Conservation (phyloP, 345 rosid species). For the Tarenaya hassleriana region DNA sequence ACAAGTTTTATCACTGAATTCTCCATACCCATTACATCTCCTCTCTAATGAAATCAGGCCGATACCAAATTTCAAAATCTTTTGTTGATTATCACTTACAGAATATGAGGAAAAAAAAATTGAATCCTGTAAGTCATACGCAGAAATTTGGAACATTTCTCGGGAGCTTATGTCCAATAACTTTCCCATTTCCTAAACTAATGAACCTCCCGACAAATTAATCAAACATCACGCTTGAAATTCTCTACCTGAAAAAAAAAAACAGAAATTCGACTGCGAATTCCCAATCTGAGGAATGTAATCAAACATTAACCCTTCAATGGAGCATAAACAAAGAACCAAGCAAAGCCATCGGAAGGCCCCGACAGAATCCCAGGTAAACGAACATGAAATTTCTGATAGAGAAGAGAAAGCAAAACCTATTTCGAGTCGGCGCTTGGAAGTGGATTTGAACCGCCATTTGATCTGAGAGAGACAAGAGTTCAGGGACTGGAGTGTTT, state of each 20-base stretch:
- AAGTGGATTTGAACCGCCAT: constrained; percentile 59
- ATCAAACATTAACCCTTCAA: no score
- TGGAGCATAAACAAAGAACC: neutral
- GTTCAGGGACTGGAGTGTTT: constrained; percentile 39
- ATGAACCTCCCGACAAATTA: neutral
- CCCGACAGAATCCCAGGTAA: neutral
- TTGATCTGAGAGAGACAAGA: constrained; percentile 46
- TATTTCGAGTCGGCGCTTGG: constrained; percentile 66
- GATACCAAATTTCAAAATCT: constrained; percentile 11
- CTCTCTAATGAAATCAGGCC: constrained; percentile 1
- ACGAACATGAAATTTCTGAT: neutral
- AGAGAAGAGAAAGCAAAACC: constrained; percentile 33
- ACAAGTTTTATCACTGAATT: constrained; percentile 8
- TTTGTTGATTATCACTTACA: neutral
- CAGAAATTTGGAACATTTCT: neutral
- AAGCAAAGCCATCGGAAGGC: constrained; percentile 3
- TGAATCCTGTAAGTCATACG: constrained; percentile 12
- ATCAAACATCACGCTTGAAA: constrained; percentile 5
- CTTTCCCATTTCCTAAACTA: no score
- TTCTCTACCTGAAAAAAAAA: no score
- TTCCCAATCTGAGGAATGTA: no score
- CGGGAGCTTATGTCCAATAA: neutral
- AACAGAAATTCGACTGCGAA: neutral
- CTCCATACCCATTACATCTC: neutral
- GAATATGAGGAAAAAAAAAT: neutral